phyloP scores from a whole-genome alignment of 192 early-diverging fungal genomes.

The Umbelopsis ramanniana region DNA sequence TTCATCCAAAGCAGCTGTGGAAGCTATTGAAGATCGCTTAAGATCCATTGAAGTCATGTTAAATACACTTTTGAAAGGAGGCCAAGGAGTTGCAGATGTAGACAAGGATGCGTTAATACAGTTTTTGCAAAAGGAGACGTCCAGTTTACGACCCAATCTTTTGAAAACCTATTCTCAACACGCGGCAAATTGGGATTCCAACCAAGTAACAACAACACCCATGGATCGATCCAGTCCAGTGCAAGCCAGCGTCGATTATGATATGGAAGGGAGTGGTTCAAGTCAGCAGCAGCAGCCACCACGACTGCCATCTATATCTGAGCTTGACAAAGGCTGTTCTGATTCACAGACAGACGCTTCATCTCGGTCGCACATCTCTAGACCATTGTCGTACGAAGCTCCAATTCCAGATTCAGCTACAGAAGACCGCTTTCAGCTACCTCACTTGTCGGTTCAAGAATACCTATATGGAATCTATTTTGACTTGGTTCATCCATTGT shows the following conservation, averaged over 20 bases:
- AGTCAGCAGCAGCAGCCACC: not conserved
- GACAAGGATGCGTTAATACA: slow-evolving; percentile 2
- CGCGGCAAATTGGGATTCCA: not conserved
- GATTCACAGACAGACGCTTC: slow-evolving; percentile 10
- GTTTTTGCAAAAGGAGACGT: slow-evolving; percentile 12
- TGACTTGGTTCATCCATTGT: slow-evolving; percentile 3
- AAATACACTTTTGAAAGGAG: slow-evolving; percentile 11
- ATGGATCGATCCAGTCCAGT: too few relatives aligned
- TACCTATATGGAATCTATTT: slow-evolving; percentile 1
- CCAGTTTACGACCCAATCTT: not conserved
- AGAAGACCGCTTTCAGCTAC: slow-evolving; percentile 6
- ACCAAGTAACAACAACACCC: not conserved
- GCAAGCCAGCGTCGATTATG: not conserved
- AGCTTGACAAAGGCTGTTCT: slow-evolving; percentile 10
- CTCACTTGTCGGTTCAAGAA: slow-evolving; percentile 16
- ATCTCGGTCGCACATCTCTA: slow-evolving; percentile 4
- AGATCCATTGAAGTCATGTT: slow-evolving; percentile 27
- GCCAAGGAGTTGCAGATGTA: not conserved
- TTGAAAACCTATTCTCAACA: not conserved
- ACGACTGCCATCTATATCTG: slow-evolving; percentile 5
- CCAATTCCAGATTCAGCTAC: slow-evolving; percentile 17
- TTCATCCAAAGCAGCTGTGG: slow-evolving; percentile 21
- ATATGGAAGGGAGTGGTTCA: not conserved
- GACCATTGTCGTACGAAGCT: slow-evolving; percentile 20
- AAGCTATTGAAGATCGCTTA: slow-evolving; percentile 30